Evolutionary conservation across 805 yeast genomes (phyloP).

Genomic region (Pichia rugopelliculosa): DNA sequence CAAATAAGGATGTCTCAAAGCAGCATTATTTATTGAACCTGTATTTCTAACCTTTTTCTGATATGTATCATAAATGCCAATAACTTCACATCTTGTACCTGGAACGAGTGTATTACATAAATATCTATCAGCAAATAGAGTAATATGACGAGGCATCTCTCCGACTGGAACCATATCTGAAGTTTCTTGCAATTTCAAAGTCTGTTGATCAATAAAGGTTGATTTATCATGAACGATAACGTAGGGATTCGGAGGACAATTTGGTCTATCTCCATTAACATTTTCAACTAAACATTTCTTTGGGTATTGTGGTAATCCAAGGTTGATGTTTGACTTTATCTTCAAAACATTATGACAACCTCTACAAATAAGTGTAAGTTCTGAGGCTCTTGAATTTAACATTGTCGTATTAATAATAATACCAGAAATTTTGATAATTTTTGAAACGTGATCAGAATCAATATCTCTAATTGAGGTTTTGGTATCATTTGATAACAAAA

Average conservation of each 20-base stretch:
- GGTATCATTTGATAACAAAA: slow-evolving; percentile 64
- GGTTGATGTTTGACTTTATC: slow-evolving; percentile 54
- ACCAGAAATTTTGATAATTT: slow-evolving; percentile 86
- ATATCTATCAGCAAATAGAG: slow-evolving; percentile 82
- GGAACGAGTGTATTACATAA: slow-evolving; percentile 89
- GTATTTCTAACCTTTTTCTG: slow-evolving; percentile 57
- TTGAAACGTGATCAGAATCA: slow-evolving; percentile 81
- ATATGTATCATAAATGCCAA: slow-evolving; percentile 89
- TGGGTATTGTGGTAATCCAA: slow-evolving; percentile 66
- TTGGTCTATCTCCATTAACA: slow-evolving; percentile 39
- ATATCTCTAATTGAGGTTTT: slow-evolving; percentile 71
- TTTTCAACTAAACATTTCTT: slow-evolving; percentile 54
- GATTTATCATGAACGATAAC: slow-evolving; percentile 91
- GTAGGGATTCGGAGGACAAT: slow-evolving; percentile 90
- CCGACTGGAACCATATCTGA: slow-evolving; percentile 99
- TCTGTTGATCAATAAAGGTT: slow-evolving; percentile 90
- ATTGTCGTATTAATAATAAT: slow-evolving; percentile 89
- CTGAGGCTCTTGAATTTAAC: slow-evolving; percentile 78
- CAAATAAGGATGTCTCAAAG: slow-evolving; percentile 88
- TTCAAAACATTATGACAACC: slow-evolving; percentile 76
- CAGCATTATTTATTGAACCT: slow-evolving; percentile 54
- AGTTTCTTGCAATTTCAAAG: slow-evolving; percentile 88
- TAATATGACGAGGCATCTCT: slow-evolving; percentile 93
- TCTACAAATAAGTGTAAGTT: slow-evolving; percentile 78
- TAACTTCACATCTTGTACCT: slow-evolving; percentile 86